Conservation (phyloP, 306 rosid genomes). For the Lathyrus aphaca region DNA sequence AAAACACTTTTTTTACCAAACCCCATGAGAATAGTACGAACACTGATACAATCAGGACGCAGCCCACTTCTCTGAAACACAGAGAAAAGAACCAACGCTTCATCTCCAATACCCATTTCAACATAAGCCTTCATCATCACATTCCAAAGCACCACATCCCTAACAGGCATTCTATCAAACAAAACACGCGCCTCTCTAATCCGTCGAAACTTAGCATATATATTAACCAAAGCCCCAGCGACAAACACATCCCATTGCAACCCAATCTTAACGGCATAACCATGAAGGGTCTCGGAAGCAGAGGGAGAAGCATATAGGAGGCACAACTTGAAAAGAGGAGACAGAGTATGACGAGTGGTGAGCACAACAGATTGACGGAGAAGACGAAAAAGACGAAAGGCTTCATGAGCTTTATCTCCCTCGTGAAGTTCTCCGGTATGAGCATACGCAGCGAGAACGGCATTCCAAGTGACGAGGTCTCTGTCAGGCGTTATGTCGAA, state of each 20-base stretch:
- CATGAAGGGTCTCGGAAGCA: conserved; percentile 70
- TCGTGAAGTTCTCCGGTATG: conserved; percentile 39
- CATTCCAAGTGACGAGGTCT: conserved; percentile 83
- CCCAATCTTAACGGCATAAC: conserved; percentile 70
- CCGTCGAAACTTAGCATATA: conserved; percentile 56
- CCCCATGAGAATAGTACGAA: conserved; percentile 56
- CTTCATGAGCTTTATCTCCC: conserved; percentile 44
- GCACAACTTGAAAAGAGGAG: conserved; percentile 70
- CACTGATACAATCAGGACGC: conserved; percentile 52
- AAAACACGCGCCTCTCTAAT: conserved; percentile 64
- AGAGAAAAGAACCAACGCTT: conserved; percentile 58
- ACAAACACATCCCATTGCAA: conserved; percentile 69
- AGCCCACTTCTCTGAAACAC: conserved; percentile 65
- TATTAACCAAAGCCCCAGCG: conserved; percentile 72
- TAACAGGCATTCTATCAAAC: conserved; percentile 69
- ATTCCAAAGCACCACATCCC: conserved; percentile 79
- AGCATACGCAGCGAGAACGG: conserved; percentile 71
- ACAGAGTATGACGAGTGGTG: conserved; percentile 63
- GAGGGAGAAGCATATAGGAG: conserved; percentile 46
- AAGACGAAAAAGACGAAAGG: conserved; percentile 57
- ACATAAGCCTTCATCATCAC: conserved; percentile 75
- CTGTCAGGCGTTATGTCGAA: conserved; percentile 60
- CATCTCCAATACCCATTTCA: conserved; percentile 50
- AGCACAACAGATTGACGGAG: conserved; percentile 54
- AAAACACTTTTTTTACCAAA: conserved; percentile 41